Evolutionary conservation across 2,329 filamentous ascomycete species (phyloP).

Genomic region (Alternaria viburni): DNA sequence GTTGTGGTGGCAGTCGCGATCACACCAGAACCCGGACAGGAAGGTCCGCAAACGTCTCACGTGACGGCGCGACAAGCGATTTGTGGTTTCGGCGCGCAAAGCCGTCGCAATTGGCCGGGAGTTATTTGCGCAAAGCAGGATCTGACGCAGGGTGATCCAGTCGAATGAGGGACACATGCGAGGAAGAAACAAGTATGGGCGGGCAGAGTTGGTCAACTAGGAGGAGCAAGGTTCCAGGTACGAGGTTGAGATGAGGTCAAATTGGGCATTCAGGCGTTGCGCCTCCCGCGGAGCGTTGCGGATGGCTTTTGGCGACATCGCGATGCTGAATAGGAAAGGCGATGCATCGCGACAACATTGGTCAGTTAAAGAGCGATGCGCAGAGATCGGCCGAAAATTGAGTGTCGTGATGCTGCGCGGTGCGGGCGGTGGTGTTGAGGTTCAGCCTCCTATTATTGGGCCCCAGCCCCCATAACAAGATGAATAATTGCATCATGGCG

Average conservation of each 20-base stretch:
- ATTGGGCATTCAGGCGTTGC: background rate
- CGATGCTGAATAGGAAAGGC: background rate
- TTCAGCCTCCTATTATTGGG: constrained; percentile 34
- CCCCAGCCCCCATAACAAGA: constrained; percentile 33
- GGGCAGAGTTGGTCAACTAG: background rate
- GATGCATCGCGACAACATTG: background rate
- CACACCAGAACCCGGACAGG: background rate
- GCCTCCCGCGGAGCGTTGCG: constrained; percentile 5
- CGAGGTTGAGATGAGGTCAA: background rate
- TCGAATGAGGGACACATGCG: background rate
- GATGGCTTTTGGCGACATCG: background rate
- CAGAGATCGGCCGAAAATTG: background rate
- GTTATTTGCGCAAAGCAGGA: background rate
- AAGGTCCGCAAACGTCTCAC: background rate
- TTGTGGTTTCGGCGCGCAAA: constrained; percentile 6
- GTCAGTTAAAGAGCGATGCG: background rate
- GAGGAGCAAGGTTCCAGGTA: background rate
- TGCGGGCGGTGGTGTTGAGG: constrained; percentile 15
- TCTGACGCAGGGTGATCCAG: background rate
- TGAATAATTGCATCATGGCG: constrained; percentile 39
- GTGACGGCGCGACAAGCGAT: constrained; percentile 11
- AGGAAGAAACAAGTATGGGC: background rate
- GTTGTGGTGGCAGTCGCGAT: background rate
- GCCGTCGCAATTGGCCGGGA: background rate
- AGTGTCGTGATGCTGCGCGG: background rate